A percentile compares a stretch with the other conserved stretches of the same genome.
Conservation (phyloP, 108 stramenopile species). For the Pseudonitzschia delicatissima region DNA sequence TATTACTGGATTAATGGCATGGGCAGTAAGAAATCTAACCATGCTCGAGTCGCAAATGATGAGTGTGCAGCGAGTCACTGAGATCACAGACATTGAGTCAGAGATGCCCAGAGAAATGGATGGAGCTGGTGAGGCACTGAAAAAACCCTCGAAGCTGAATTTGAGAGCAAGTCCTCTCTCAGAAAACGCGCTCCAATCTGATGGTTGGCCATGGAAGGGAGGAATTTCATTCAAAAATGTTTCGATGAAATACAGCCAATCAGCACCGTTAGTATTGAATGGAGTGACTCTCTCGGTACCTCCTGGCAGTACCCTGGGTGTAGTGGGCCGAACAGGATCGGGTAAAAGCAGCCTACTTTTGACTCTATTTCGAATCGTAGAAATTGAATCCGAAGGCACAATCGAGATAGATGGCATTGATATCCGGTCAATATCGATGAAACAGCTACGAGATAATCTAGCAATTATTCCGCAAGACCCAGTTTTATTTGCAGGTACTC, state of each 20-base stretch:
- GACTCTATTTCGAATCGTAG: constrained; percentile 88
- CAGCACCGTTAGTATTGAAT: constrained; percentile 59
- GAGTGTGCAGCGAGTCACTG: constrained; percentile 59
- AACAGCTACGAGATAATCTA: constrained; percentile 70
- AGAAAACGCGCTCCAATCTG: constrained; percentile 28
- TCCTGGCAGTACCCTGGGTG: constrained; percentile 64
- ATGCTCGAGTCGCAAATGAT: constrained; percentile 67
- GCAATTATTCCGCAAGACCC: constrained; percentile 97
- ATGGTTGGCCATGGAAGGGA: constrained; percentile 84
- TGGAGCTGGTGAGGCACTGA: constrained; percentile 46
- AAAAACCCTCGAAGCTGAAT: not conserved
- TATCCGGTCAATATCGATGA: constrained; percentile 69
- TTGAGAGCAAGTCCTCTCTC: constrained; percentile 16
- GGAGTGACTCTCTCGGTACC: constrained; percentile 50
- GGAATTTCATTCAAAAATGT: constrained; percentile 64
- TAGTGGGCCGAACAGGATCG: constrained; percentile 69
- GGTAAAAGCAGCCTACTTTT: constrained; percentile 87
- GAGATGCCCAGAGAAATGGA: constrained; percentile 32
- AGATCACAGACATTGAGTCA: constrained; percentile 54
- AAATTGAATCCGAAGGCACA: constrained; percentile 55
- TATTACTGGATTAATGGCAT: constrained; percentile 79
- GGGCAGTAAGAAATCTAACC: constrained; percentile 69
- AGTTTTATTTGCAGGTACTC: constrained; percentile 87
- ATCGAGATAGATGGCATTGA: constrained; percentile 93
- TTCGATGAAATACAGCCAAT: constrained; percentile 68